Conservation (phyloP, 306 rosid genomes). For the Begonia loranthoides region DNA sequence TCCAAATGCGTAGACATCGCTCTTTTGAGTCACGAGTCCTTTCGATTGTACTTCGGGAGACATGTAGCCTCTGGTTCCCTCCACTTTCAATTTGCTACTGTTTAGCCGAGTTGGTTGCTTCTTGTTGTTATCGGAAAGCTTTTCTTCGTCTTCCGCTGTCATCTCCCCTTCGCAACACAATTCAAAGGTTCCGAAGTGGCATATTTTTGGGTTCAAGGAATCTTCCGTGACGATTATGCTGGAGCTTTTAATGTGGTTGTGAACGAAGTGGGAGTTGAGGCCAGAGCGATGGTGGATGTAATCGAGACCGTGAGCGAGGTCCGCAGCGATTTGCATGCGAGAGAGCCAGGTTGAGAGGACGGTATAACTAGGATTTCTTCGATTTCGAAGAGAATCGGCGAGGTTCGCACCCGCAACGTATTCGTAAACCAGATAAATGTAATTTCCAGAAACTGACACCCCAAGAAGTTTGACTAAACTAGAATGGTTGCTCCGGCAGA, state of each 20-base stretch:
- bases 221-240: slow-evolving; percentile 37
- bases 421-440: slow-evolving; percentile 51
- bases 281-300: slow-evolving; percentile 67
- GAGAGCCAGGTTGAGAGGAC: slow-evolving; percentile 48
- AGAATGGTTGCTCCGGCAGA: slow-evolving; percentile 52
- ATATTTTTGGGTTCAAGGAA: slow-evolving; percentile 33
- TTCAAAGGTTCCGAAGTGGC: slow-evolving; percentile 72
- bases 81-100: slow-evolving; percentile 26
- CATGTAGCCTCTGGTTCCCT: slow-evolving; percentile 76
- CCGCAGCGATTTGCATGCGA: slow-evolving; percentile 61
- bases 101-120: slow-evolving; percentile 12
- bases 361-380: slow-evolving; percentile 53
- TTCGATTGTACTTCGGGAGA: slow-evolving; percentile 50
- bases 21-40: slow-evolving; percentile 48
- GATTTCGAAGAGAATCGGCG: slow-evolving; percentile 55
- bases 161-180: slow-evolving; percentile 31
- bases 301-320: slow-evolving; percentile 78
- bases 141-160: neutral
- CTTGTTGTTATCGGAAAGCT: neutral
- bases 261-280: slow-evolving; percentile 32
- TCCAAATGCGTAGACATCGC: slow-evolving; percentile 72
- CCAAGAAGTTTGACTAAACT: slow-evolving; percentile 63
- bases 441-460: slow-evolving; percentile 43
- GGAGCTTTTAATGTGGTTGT: slow-evolving; percentile 64
- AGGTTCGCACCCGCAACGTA: slow-evolving; percentile 52